Percentiles rank a stretch among this genome's conserved stretches.
Evolutionary conservation across 2,329 filamentous ascomycete species (phyloP).

Genomic region (Paecilomyces niveus): DNA sequence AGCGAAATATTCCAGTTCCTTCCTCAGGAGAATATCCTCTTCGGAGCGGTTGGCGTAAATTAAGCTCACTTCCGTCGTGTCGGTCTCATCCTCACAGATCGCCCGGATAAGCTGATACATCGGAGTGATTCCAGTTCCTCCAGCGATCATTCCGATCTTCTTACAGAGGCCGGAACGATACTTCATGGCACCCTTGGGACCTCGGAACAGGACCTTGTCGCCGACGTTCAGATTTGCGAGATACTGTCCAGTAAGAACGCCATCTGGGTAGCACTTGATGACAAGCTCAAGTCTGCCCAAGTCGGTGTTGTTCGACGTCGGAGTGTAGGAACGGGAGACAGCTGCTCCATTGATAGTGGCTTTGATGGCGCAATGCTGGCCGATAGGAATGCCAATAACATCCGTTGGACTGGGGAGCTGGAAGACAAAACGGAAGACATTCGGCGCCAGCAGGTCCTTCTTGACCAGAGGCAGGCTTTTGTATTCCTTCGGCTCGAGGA

Average conservation of each 20-base stretch:
- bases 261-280: slow-evolving; percentile 30
- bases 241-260: slow-evolving; percentile 23
- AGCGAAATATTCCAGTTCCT: slow-evolving; percentile 50
- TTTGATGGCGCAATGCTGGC: slow-evolving; percentile 51
- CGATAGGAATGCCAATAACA: slow-evolving; percentile 49
- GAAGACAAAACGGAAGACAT: slow-evolving; percentile 41
- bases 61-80: slow-evolving; percentile 50
- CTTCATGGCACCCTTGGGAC: slow-evolving; percentile 18
- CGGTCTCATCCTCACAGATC: slow-evolving; percentile 54
- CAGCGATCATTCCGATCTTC: slow-evolving; percentile 32
- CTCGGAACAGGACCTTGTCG: slow-evolving; percentile 27
- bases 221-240: slow-evolving; percentile 23
- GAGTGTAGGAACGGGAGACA: slow-evolving; percentile 50
- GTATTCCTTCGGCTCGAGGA: slow-evolving; percentile 45
- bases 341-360: slow-evolving; percentile 40
- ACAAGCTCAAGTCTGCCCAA: slow-evolving; percentile 26
- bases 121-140: slow-evolving; percentile 40
- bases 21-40: slow-evolving; percentile 52
- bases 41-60: slow-evolving; percentile 55
- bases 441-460: slow-evolving; percentile 17
- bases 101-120: slow-evolving; percentile 58
- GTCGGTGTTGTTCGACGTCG: slow-evolving; percentile 29
- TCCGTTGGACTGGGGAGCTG: slow-evolving; percentile 38
- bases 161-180: slow-evolving; percentile 16
- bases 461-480: slow-evolving; percentile 38